Evolutionary conservation across 2,329 filamentous ascomycete species (phyloP), one percentile per base, ranked within the genome.

Genomic region (Claviceps digitariae): DNA sequence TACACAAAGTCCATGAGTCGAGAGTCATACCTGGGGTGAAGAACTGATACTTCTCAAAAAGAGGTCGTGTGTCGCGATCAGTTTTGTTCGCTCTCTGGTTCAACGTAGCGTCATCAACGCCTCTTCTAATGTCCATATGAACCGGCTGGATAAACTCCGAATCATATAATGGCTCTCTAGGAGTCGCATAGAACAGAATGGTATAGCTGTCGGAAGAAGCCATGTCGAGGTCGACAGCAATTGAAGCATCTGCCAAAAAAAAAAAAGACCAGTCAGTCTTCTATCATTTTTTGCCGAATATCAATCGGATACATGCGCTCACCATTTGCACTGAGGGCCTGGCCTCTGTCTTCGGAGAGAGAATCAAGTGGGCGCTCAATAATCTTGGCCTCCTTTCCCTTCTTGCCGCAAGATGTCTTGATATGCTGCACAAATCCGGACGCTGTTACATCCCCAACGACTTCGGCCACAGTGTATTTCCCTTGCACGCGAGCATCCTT

Each of bases 31-130:
- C 88, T 63, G 90, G 88, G 12, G 85, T 91, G 60, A 98, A 86
- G 72, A 90, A 97, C 66, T 95, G 86, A 68, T 98, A 98, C 68
- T 87, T 90, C 70, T 94, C 86, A 62, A 98, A 97, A 45, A 95
- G 69, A 4, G 81, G 75, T 31, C 75, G 67, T 38, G 68, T 74
- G 54, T 75, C 62, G 51, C 63, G 61, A 7, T 62, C 66, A 7
- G 66, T 71, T 52, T 57, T 62, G 55, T 78, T 74, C 17, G 65
- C 63, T 20, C 69, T 68, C 53, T 67, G 70, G 58, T 57, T 58
- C 23, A 57, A 49, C n/a, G 57, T 52, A n/a, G 57, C 54, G 23
- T 60, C 59, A 21, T 68, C 62, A 8, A 70, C 56, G 52, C 72
- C 69, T 59, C 89, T 80, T 78, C 87, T 93, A 58, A 93, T 69